Evolutionary conservation across 106 monocot genomes (phyloP).

Genomic region (Dendrobium huoshanense): DNA sequence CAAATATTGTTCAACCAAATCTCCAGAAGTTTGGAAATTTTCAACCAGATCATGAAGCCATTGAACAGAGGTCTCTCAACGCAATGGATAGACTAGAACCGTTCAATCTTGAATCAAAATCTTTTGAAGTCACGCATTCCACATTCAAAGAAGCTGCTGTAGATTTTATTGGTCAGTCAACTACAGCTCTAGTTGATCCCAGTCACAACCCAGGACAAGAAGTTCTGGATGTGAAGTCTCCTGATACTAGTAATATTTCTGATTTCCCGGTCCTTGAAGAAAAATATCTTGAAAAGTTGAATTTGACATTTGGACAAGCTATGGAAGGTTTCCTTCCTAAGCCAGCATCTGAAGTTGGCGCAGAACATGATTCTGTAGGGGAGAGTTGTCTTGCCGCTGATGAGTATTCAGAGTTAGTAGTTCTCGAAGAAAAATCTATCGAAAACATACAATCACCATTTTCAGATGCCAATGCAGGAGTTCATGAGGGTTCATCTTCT

Average conservation of each 20-base stretch:
- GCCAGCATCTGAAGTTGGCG: slow-evolving; percentile 9
- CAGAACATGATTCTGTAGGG: neutral
- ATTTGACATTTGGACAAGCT: slow-evolving; percentile 20
- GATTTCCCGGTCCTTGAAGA: slow-evolving; percentile 25
- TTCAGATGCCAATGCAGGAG: neutral
- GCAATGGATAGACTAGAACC: neutral
- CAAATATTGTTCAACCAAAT: too few relatives aligned
- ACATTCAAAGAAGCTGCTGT: slow-evolving; percentile 6
- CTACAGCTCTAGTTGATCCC: neutral
- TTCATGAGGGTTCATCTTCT: neutral
- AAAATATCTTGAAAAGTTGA: slow-evolving; percentile 34
- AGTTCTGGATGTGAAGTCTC: neutral
- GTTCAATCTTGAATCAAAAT: neutral
- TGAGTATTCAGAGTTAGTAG: slow-evolving; percentile 1
- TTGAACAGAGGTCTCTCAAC: neutral
- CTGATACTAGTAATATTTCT: slow-evolving; percentile 1
- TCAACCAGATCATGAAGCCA: neutral
- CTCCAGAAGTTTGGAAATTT: neutral
- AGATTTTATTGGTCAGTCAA: neutral
- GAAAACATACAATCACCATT: slow-evolving; percentile 6
- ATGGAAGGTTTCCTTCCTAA: slow-evolving; percentile 4
- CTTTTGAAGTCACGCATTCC: slow-evolving; percentile 17
- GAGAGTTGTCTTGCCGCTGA: neutral
- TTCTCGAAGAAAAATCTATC: slow-evolving; percentile 17
- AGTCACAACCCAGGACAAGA: neutral